These are phyloP conservation scores for Eimeria falciformis DNA, from an alignment of 169 alveolate species.

Conservation along the genomic window DNA sequence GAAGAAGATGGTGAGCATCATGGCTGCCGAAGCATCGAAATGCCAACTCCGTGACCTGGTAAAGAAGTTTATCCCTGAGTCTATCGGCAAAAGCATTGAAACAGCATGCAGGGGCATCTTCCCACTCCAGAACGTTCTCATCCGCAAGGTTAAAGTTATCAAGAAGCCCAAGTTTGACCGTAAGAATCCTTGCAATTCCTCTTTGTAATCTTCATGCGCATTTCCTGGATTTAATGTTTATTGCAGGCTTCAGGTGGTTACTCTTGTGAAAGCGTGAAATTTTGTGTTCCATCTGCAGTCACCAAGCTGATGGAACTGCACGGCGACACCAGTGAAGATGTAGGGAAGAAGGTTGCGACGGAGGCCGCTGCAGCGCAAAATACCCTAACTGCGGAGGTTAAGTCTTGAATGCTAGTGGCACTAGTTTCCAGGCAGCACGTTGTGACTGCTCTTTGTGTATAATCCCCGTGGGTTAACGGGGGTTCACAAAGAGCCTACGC, in stretches of 20 bases:
- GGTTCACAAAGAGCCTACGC: no score
- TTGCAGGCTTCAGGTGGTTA: not conserved
- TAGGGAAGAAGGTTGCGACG: constrained; percentile 72
- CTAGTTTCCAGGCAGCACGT: no score
- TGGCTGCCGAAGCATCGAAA: constrained; percentile 95
- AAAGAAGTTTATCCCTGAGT: constrained; percentile 95
- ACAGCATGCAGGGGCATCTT: constrained; percentile 96
- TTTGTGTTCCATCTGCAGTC: constrained; percentile 36
- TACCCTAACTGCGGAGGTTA: constrained; percentile 75
- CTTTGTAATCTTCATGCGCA: not conserved
- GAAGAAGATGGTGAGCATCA: constrained; percentile 97
- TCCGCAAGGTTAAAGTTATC: constrained; percentile 97
- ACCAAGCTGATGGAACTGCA: constrained; percentile 79
- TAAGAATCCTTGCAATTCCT: constrained; percentile 43
- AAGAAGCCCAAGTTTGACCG: constrained; percentile 97
- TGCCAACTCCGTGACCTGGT: constrained; percentile 96
- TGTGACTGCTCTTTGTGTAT: no score
- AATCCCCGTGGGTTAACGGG: no score
- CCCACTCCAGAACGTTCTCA: constrained; percentile 97
- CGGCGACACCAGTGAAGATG: constrained; percentile 74
- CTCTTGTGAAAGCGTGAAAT: not conserved
- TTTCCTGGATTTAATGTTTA: not conserved
- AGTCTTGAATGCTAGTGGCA: constrained; percentile 68
- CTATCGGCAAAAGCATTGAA: constrained; percentile 97
- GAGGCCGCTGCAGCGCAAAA: constrained; percentile 77